A percentile compares a stretch with the other conserved stretches of the same genome.
These are phyloP conservation scores for Neoboletus magnificus DNA, from an alignment of 768 basidiomycete genomes.

Conservation along the genomic window DNA sequence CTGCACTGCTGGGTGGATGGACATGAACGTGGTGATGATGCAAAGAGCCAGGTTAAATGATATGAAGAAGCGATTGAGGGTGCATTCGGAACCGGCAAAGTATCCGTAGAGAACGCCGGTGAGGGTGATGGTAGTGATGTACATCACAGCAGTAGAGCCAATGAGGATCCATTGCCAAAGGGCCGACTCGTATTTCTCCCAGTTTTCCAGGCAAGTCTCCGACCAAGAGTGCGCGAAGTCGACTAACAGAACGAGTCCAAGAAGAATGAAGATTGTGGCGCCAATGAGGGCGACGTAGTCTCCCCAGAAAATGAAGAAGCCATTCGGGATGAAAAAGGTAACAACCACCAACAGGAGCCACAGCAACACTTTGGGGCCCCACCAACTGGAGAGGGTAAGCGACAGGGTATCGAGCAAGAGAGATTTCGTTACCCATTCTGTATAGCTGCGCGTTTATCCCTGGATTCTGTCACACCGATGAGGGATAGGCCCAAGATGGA, in stretches of 20 bases:
- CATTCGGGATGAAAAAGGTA: slow-evolving; percentile 95
- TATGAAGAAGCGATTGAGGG: slow-evolving; percentile 95
- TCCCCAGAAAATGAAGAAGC: slow-evolving; percentile 98
- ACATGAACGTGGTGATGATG: slow-evolving; percentile 75
- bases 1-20: slow-evolving; percentile 82
- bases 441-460: slow-evolving; percentile 88
- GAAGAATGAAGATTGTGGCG: slow-evolving; percentile 91
- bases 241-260: slow-evolving; percentile 94
- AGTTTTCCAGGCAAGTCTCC: slow-evolving; percentile 93
- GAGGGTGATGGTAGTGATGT: slow-evolving; percentile 76
- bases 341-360: slow-evolving; percentile 81
- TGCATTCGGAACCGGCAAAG: slow-evolving; percentile 85
- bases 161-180: slow-evolving; percentile 97
- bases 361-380: slow-evolving; percentile 93
- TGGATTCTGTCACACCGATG: slow-evolving; percentile 85
- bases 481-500: slow-evolving; percentile 73
- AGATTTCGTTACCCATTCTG: slow-evolving; percentile 80
- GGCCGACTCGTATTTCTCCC: slow-evolving; percentile 84
- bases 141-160: slow-evolving; percentile 87
- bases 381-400: slow-evolving; percentile 64
- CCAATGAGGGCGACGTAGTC: slow-evolving; percentile 91
- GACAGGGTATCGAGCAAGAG: slow-evolving; percentile 1
- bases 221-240: slow-evolving; percentile 99
- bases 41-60: slow-evolving; percentile 86
- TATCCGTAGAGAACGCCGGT: slow-evolving; percentile 89